phyloP scores from a whole-genome alignment of 192 early-diverging fungal genomes.

The Coemansia sp. region DNA sequence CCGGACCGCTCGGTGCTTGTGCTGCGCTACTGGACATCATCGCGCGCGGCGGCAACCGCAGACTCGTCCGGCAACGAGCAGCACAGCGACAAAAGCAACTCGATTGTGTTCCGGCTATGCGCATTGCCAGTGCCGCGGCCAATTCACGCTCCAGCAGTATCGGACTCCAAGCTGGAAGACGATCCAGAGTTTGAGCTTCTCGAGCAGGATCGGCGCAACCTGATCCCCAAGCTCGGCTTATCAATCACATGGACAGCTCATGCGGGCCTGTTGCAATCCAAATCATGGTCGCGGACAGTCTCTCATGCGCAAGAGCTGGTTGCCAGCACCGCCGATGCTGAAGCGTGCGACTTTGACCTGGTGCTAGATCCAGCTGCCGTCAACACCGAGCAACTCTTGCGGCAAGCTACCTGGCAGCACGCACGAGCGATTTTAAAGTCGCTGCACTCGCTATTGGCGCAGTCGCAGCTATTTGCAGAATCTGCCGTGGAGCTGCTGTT shows the following conservation, averaged over 20 bases:
- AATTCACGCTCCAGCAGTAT: slow-evolving; percentile 33
- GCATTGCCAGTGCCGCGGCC: slow-evolving; percentile 40
- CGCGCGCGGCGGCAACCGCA: slow-evolving; percentile 21
- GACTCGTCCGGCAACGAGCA: too few relatives aligned
- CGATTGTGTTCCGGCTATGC: slow-evolving; percentile 24
- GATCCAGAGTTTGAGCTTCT: slow-evolving; percentile 30
- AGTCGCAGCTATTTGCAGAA: slow-evolving; percentile 24
- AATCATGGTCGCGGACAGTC: slow-evolving; percentile 38
- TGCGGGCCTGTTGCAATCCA: slow-evolving; percentile 18
- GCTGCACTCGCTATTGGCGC: slow-evolving; percentile 15
- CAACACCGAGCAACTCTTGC: slow-evolving; percentile 31
- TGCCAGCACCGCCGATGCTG: neutral
- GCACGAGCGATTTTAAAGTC: slow-evolving; percentile 29
- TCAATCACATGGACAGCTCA: slow-evolving; percentile 35
- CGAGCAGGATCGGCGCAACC: slow-evolving; percentile 35
- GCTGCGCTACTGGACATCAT: slow-evolving; percentile 45
- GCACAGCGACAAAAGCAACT: slow-evolving; percentile 9
- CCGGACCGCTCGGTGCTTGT: slow-evolving; percentile 25
- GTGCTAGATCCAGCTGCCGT: slow-evolving; percentile 23
- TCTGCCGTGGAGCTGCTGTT: slow-evolving; percentile 35
- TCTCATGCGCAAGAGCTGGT: slow-evolving; percentile 20
- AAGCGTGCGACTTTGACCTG: slow-evolving; percentile 7
- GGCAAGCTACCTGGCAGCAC: slow-evolving; percentile 45
- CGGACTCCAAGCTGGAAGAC: neutral
- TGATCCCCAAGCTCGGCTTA: slow-evolving; percentile 44